phyloP scores from a whole-genome alignment of 2,329 filamentous ascomycete genomes.

The Monilinia aucupariae region DNA sequence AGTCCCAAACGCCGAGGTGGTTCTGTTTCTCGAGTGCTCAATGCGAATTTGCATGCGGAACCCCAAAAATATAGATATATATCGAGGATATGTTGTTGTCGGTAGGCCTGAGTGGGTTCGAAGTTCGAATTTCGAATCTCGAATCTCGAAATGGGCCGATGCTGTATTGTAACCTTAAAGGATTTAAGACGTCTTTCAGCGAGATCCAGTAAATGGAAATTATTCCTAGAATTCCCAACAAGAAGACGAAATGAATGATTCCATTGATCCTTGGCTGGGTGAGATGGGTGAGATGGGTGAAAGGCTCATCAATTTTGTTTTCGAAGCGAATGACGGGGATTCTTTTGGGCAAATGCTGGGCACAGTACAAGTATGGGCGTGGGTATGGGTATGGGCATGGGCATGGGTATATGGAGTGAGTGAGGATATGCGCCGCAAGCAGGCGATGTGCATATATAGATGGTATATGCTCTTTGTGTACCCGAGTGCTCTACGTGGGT shows the following conservation, averaged over 20 bases:
- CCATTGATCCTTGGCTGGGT: not conserved
- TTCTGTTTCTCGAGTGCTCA: slow-evolving; percentile 9
- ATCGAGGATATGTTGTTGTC: too few species aligned
- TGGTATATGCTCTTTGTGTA: too few species aligned
- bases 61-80: not conserved
- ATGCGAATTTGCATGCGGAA: not conserved
- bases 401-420: not conserved
- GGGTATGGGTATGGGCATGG: not conserved
- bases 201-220: not conserved
- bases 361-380: not conserved
- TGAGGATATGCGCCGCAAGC: not conserved
- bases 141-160: too few species aligned
- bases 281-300: not conserved
- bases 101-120: too few species aligned
- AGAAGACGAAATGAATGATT: slow-evolving; percentile 4
- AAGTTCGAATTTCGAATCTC: too few species aligned
- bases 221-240: not conserved
- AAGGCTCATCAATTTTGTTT: slow-evolving; percentile 8
- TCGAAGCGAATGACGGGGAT: slow-evolving; percentile 4
- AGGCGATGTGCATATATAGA: slow-evolving; percentile 1
- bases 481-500: too few species aligned
- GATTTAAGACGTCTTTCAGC: not conserved
- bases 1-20: slow-evolving; percentile 1
- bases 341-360: not conserved
- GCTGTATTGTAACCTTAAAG: not conserved